Base-by-base conservation (phyloP, 2,329 filamentous ascomycete species). In the Aspergillus clavatus region DNA sequence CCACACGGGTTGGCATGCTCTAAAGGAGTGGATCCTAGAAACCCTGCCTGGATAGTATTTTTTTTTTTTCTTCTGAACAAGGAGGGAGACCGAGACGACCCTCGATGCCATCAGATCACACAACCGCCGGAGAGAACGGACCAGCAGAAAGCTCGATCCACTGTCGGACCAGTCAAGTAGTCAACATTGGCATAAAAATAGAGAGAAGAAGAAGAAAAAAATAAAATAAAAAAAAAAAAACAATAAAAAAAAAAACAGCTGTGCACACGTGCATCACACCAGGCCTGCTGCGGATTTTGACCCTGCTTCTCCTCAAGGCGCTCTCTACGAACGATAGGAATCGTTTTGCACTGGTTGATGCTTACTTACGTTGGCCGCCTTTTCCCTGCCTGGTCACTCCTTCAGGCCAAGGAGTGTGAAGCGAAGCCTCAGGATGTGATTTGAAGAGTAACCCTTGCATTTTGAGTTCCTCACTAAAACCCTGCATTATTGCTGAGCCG, bases 181-280 rank as follows among this genome's bases (percentile, higher is more conserved):
- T 18, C 14, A 33, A 18, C 18, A 35, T 21, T 16, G 29, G 38
- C 16, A 28, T 39, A 41, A 45, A 45, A 43, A 38, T 31, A 42
- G 40, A 43, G 40, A 38, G n/a, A n/a, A n/a, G n/a, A n/a, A n/a
- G n/a, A n/a, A n/a, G n/a, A n/a, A n/a, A n/a, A n/a, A n/a, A n/a
- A n/a, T n/a, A n/a, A n/a, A n/a, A n/a, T n/a, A n/a, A n/a, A n/a
- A n/a, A n/a, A n/a, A n/a, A n/a, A n/a, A n/a, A n/a, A n/a, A n/a
- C n/a, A n/a, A n/a, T n/a, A n/a, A n/a, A n/a, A n/a, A n/a, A n/a
- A n/a, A n/a, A 38, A 38, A 28, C 33, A 47, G 52, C 53, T 51
- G 49, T 54, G 40, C 50, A 53, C 57, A 60, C 56, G 52, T 59
- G 58, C 54, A 38, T 11, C 10, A 43, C 29, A 28, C 48, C 42